A percentile compares a stretch with the other conserved stretches of the same genome.
phyloP scores from a whole-genome alignment of 2,329 filamentous ascomycete species.

The Microdochium bolleyi region DNA sequence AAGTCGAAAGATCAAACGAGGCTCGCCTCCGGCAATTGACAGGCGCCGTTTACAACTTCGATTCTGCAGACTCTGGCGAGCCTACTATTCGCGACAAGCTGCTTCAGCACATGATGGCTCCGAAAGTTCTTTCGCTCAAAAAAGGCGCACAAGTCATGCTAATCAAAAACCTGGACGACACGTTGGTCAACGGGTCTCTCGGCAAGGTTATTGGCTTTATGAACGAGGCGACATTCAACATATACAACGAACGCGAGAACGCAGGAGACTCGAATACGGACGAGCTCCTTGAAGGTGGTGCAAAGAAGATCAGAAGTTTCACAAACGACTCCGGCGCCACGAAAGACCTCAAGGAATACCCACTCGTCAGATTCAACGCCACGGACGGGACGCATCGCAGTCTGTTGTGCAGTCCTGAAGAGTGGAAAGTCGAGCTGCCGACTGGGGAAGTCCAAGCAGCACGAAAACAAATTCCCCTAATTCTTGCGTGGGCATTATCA shows the following conservation, averaged over 20 bases:
- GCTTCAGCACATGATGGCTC: slow-evolving; percentile 87
- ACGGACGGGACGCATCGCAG: slow-evolving; percentile 69
- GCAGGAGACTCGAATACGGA: slow-evolving; percentile 34
- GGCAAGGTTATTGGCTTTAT: slow-evolving; percentile 81
- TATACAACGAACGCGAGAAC: slow-evolving; percentile 19
- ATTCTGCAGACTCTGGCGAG: slow-evolving; percentile 73
- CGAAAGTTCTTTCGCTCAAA: slow-evolving; percentile 71
- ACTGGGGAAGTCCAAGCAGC: slow-evolving; percentile 90
- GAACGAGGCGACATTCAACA: slow-evolving; percentile 31
- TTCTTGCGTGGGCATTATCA: slow-evolving; percentile 91
- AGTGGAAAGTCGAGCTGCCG: slow-evolving; percentile 96
- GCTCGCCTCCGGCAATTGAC: slow-evolving; percentile 63
- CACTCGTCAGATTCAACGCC: slow-evolving; percentile 76
- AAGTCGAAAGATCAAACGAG: slow-evolving; percentile 83
- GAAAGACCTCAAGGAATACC: slow-evolving; percentile 55
- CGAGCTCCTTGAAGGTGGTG: slow-evolving; percentile 25
- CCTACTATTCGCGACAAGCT: slow-evolving; percentile 64
- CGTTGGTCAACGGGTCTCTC: slow-evolving; percentile 86
- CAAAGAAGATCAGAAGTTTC: slow-evolving; percentile 47
- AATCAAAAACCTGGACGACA: slow-evolving; percentile 98
- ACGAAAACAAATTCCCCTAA: slow-evolving; percentile 74
- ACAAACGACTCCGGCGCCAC: slow-evolving; percentile 31
- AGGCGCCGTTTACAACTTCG: slow-evolving; percentile 60
- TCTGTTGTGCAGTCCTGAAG: slow-evolving; percentile 76
- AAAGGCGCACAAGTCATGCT: slow-evolving; percentile 96